Evolutionary conservation across 768 basidiomycete genomes (phyloP), one percentile per base, ranked within the genome.

Genomic region (Hebeloma cylindrosporum): DNA sequence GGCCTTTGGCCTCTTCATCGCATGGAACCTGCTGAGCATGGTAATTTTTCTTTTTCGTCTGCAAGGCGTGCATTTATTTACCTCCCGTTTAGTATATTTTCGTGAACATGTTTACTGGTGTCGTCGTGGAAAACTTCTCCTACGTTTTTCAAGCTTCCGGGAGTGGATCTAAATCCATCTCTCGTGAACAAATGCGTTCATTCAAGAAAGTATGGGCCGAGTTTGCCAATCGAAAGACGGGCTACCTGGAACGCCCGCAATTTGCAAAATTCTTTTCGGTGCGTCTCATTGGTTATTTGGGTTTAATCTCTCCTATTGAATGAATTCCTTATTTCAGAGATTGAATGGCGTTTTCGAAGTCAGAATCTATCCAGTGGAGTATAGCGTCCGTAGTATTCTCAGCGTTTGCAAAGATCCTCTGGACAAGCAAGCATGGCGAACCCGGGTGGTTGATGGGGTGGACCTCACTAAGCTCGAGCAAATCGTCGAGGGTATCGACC

Each of bases 21-120:
- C 87, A 1, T 98, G 94, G 94, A 97, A 96, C 58, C 67, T 98
- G 22, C 69, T 97, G 22, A 92, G 88, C 78, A 94, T 95, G 93
- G 90, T 92, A 56, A 53, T 74, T 60, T 7, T 75, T 61, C 7
- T 20, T 23, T 16, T 22, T 11, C 22, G 42, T 7, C 23, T 43
- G 14, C 53, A 47, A 22, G 29, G 5, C 16, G 31, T 27, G 21
- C 38, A 38, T 30, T 40, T 45, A 10, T 35, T 36, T 26, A 28
- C 16, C 32, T 44, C 16, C 23, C 7, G 26, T 34, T 7, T 60
- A 94, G 93, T 96, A 93, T 64, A 93, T 97, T 57, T 93, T 97
- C 63, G 79, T 88, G 52, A 96, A 95, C 67, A 82, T 96, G 83
- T 94, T 94, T 63, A 93, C 91, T 66, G 91, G 89, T 87, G 89